Conservation (phyloP, 108 stramenopile genomes). For the Mediolabrus comicus region DNA sequence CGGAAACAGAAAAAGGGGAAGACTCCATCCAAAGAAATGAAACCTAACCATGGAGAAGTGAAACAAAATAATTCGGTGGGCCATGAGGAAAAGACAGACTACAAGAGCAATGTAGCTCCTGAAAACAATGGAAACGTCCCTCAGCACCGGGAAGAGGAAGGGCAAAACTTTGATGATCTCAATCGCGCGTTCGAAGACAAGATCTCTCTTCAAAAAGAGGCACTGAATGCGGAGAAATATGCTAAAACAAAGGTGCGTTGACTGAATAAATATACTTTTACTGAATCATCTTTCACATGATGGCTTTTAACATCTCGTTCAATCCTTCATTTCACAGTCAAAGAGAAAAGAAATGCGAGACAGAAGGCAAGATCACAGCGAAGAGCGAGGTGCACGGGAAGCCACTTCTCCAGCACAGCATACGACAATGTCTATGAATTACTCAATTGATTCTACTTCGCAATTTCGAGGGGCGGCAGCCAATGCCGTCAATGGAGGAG, state of each 20-base stretch:
- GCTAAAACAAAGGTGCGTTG: constrained; percentile 34
- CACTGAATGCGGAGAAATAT: constrained; percentile 24
- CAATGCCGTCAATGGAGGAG: constrained; percentile 39
- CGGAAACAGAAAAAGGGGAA: not conserved
- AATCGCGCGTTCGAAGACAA: not conserved
- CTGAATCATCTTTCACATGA: too few relatives aligned
- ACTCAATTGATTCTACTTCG: constrained; percentile 58
- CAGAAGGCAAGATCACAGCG: constrained; percentile 41
- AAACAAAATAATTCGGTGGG: not conserved
- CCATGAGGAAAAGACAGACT: not conserved
- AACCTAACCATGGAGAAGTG: not conserved
- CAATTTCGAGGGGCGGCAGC: not conserved
- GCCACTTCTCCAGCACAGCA: constrained; percentile 14
- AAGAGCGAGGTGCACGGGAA: constrained; percentile 12
- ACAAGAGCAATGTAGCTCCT: not conserved
- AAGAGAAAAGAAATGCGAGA: constrained; percentile 45
- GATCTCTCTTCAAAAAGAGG: not conserved
- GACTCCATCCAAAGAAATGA: constrained; percentile 1
- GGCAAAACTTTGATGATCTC: not conserved
- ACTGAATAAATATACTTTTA: too few relatives aligned
- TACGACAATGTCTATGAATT: constrained; percentile 56
- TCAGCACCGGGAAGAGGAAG: not conserved
- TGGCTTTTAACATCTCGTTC: not conserved
- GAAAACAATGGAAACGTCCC: not conserved
- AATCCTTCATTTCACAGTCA: constrained; percentile 12